These are phyloP conservation scores for Madurella mycetomatis DNA, from an alignment of 2,329 filamentous ascomycete species.

Conservation along the genomic window DNA sequence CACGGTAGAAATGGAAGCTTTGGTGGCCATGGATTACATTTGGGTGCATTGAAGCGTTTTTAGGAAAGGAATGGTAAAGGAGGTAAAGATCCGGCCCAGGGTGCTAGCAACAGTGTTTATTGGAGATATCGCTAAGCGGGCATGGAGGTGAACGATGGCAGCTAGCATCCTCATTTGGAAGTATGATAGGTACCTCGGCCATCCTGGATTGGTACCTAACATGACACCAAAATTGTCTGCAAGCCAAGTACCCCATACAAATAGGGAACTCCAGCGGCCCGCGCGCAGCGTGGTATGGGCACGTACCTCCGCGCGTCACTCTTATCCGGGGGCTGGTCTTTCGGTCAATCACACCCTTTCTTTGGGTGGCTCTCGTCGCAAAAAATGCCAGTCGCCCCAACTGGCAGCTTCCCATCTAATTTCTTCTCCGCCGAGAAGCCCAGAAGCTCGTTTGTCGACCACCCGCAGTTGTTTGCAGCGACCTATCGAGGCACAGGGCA, in stretches of 20 bases:
- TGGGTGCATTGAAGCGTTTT: too few relatives aligned
- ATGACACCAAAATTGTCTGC: constrained; percentile 6
- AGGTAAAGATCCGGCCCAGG: too few relatives aligned
- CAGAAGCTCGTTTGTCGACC: not conserved
- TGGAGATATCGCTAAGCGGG: too few relatives aligned
- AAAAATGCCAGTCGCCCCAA: constrained; percentile 5
- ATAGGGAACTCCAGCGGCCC: not conserved
- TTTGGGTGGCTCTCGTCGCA: constrained; percentile 4
- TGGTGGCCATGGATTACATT: too few relatives aligned
- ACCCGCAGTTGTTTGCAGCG: too few relatives aligned
- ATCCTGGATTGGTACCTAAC: constrained; percentile 2
- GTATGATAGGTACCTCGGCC: not conserved
- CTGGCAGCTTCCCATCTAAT: constrained; percentile 1
- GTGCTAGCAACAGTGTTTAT: too few relatives aligned
- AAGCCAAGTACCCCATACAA: constrained; percentile 22
- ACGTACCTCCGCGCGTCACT: constrained; percentile 11
- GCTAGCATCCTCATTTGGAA: not conserved
- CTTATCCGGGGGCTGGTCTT: constrained; percentile 16
- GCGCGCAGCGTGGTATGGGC: constrained; percentile 7
- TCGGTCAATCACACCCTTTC: constrained; percentile 15
- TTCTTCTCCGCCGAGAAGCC: not conserved
- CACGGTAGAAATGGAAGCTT: too few relatives aligned
- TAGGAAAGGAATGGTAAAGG: too few relatives aligned
- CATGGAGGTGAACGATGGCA: too few relatives aligned
- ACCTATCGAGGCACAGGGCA: too few relatives aligned